Base-by-base conservation (phyloP, 164 flowering plant genomes). In the Vitis labrusca region DNA sequence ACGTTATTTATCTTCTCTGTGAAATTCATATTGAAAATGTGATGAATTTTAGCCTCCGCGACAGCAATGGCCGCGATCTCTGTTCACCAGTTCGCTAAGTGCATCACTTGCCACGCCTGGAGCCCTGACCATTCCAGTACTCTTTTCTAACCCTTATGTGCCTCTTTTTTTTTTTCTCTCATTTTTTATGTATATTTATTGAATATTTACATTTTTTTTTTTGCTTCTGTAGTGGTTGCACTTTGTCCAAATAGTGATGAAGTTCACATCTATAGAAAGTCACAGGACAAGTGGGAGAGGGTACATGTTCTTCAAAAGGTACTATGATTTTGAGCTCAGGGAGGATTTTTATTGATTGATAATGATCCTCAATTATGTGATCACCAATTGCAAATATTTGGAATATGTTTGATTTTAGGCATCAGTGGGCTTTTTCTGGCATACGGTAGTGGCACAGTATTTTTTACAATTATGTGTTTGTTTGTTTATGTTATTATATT, bases 61-160 rank as follows among this genome's bases (percentile, higher is more conserved):
- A 37, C 44, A 53, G 56, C 27, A 50, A 91, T 91, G 98, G 83
- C 96, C 23, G 89, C 86, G 8, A 71, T 86, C 61, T 79, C 84
- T 6, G 88, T 85, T 76, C 95, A 94, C 67, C 86, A 84, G 77
- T 82, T 92, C 50, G 97, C 98, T 27, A 83, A 84, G 65, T 89
- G 91, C 88, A 92, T 92, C 76, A 91, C 93, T 64, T 94, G 95
- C 81, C 98, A 92, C 70, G 92, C 97, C 63, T 92, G 97, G 98
- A 91, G 97, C 76, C 97, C 97, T 27, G 98, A 94, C 68, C 87
- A 79, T 56, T 79, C 96, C 8, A 91, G 98, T 93, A 88, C 61
- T 8, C 48, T 64, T 11, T 51, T 49, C 65, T 74, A 19, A 44
- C 27, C 17, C 64, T 19, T 30, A 5, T 32, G 44, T 32, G 2